Evolutionary conservation across 345 rosid species (phyloP).

Genomic region (Brassica carinata): DNA sequence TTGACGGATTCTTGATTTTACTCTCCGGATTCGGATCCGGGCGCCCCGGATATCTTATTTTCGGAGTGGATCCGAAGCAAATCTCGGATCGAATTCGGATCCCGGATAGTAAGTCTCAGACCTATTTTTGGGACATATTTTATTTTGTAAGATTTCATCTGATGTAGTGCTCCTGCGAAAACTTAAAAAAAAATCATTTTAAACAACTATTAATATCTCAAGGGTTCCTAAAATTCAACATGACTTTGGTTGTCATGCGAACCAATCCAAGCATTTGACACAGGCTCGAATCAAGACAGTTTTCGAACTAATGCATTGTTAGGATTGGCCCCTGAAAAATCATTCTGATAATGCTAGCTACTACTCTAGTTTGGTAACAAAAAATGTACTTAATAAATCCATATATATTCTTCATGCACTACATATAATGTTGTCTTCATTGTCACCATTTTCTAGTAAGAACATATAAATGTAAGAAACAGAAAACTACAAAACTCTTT

Average conservation of each 20-base stretch:
- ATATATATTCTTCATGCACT: background rate
- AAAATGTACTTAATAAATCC: background rate
- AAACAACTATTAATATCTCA: background rate
- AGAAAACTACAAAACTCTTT: background rate
- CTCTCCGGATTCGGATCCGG: too few species aligned
- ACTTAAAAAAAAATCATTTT: background rate
- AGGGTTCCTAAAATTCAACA: background rate
- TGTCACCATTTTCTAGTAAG: background rate
- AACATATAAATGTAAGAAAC: background rate
- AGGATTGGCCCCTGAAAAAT: background rate
- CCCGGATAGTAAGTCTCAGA: too few species aligned
- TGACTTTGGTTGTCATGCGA: slow-evolving; percentile 12
- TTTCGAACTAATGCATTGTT: background rate
- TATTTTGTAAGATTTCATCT: slow-evolving; percentile 13
- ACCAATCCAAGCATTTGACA: background rate
- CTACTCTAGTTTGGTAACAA: background rate
- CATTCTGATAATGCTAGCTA: background rate
- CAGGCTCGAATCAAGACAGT: background rate
- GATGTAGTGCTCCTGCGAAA: slow-evolving; percentile 17
- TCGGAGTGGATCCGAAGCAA: too few species aligned
- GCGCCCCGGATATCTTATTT: too few species aligned
- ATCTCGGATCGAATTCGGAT: too few species aligned
- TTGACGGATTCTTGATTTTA: too few species aligned
- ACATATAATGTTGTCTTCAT: too few species aligned
- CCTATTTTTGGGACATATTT: background rate